Conservation (phyloP, 768 basidiomycete genomes). For the Symmetrospora coprosmae region DNA sequence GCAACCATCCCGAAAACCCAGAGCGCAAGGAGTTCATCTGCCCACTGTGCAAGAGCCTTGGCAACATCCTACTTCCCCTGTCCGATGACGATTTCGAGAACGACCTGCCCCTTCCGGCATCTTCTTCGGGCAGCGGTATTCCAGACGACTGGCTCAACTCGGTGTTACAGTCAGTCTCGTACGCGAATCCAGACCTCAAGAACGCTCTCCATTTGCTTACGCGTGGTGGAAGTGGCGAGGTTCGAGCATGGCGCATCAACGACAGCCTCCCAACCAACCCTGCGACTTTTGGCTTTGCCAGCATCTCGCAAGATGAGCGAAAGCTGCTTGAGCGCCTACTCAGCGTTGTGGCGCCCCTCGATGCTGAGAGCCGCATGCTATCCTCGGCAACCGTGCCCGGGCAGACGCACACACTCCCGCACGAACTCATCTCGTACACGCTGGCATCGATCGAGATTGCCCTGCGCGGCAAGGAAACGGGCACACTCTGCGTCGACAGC, state of each 20-base stretch:
- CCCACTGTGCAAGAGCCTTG: conserved; percentile 88
- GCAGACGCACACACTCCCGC: conserved; percentile 45
- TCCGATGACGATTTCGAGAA: conserved; percentile 12
- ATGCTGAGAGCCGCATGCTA: conserved; percentile 49
- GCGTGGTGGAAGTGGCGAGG: background rate
- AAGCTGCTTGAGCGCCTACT: conserved; percentile 82
- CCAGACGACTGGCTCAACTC: background rate
- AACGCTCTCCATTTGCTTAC: background rate
- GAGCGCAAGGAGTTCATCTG: conserved; percentile 88
- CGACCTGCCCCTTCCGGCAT: background rate
- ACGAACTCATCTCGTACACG: conserved; percentile 80
- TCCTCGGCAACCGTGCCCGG: conserved; percentile 51
- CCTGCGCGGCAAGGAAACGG: conserved; percentile 51
- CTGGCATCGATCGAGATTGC: conserved; percentile 66
- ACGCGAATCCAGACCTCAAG: background rate
- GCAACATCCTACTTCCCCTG: conserved; percentile 83
- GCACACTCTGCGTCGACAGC: conserved; percentile 53
- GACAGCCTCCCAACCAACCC: background rate
- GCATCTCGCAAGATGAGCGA: conserved; percentile 32
- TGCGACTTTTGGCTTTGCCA: background rate
- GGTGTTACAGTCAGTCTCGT: background rate
- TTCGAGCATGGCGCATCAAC: background rate
- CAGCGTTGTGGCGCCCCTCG: conserved; percentile 59
- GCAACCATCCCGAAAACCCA: conserved; percentile 91
- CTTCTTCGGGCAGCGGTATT: background rate